Conservation (phyloP, 129 eudicot species). For the Chrysanthemum seticuspe region DNA sequence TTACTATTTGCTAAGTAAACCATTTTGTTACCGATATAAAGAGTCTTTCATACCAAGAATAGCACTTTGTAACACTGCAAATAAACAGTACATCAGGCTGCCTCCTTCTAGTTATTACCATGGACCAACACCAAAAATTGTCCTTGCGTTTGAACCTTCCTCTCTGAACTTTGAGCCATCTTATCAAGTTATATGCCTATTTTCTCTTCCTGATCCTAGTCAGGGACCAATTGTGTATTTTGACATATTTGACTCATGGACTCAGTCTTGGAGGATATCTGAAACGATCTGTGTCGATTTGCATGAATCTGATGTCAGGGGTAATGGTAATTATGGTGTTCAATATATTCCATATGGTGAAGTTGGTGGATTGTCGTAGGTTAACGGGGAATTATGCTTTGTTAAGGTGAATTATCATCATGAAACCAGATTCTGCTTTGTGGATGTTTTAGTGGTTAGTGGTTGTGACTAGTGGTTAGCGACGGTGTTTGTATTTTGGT, state of each 20-base stretch:
- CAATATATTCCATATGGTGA: background rate
- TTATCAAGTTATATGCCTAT: conserved; percentile 46
- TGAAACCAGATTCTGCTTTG: background rate
- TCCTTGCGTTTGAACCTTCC: conserved; percentile 61
- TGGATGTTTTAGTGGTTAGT: conserved; percentile 36
- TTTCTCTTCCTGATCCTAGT: conserved; percentile 30
- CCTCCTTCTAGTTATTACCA: conserved; percentile 40
- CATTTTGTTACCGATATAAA: no score
- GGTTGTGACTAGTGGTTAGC: no score
- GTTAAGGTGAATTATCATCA: conserved; percentile 7
- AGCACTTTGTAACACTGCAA: conserved; percentile 40
- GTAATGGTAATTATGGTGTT: conserved; percentile 6
- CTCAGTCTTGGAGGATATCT: conserved; percentile 39
- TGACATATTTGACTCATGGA: conserved; percentile 52
- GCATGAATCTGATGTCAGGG: background rate
- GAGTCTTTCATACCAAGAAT: background rate
- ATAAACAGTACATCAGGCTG: conserved; percentile 27
- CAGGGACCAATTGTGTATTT: conserved; percentile 27
- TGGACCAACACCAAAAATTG: conserved; percentile 30
- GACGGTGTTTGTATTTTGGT: conserved; percentile 37
- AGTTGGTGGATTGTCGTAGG: conserved; percentile 32
- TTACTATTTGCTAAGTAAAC: no score
- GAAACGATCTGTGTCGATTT: conserved; percentile 29
- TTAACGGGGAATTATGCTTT: conserved; percentile 43
- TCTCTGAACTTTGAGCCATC: conserved; percentile 33